These are phyloP conservation scores for Sporothrix inflata DNA, from an alignment of 2,329 filamentous ascomycete genomes.

Conservation along the genomic window DNA sequence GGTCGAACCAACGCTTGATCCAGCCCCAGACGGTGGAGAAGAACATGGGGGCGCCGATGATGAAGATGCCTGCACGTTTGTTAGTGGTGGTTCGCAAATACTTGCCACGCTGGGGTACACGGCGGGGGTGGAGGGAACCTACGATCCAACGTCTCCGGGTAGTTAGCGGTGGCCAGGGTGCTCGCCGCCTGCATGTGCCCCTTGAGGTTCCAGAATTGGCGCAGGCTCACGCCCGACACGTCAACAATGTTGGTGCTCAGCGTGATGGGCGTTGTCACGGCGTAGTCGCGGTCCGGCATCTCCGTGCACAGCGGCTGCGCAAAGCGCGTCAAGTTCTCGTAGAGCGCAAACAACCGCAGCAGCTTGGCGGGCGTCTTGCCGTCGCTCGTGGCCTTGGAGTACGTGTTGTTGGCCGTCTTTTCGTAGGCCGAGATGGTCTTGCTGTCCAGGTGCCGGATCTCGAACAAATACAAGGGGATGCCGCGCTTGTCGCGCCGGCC, in stretches of 20 bases:
- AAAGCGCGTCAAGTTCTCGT: constrained; percentile 90
- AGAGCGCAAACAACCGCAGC: constrained; percentile 85
- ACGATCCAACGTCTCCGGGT: constrained; percentile 88
- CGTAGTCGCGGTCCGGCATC: constrained; percentile 69
- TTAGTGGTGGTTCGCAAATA: too few relatives aligned
- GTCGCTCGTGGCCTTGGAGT: constrained; percentile 58
- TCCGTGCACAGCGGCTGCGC: constrained; percentile 82
- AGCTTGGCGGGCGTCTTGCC: constrained; percentile 73
- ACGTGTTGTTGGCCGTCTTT: constrained; percentile 61
- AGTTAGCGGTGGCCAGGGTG: constrained; percentile 86
- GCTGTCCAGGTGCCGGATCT: constrained; percentile 79
- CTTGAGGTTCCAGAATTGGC: constrained; percentile 96
- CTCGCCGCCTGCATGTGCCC: constrained; percentile 91
- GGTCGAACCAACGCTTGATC: constrained; percentile 95
- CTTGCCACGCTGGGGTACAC: too few relatives aligned
- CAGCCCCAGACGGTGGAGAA: constrained; percentile 94
- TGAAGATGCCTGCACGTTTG: constrained; percentile 40
- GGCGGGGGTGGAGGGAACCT: not conserved
- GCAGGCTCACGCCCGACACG: constrained; percentile 82
- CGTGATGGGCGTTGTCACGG: constrained; percentile 78
- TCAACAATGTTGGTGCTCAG: constrained; percentile 95
- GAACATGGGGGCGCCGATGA: constrained; percentile 88
- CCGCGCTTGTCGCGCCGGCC: constrained; percentile 82
- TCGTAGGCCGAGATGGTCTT: constrained; percentile 83
- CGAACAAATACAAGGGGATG: constrained; percentile 89